Base-by-base conservation (phyloP, 2,329 filamentous ascomycete genomes). In the Colletotrichum sp. region DNA sequence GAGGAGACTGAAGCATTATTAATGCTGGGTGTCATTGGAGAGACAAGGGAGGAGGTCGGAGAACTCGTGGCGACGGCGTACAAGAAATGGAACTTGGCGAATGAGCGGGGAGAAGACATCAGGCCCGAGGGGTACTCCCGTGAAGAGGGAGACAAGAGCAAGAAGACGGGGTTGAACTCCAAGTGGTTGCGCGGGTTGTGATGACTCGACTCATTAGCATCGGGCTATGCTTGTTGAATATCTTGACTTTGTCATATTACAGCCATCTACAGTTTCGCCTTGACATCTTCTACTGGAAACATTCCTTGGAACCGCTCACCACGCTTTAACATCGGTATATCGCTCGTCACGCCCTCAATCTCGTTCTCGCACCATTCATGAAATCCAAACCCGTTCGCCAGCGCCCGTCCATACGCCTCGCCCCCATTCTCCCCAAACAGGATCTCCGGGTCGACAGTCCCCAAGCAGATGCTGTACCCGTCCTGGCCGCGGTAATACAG, bases 1-100 rank as follows among this genome's bases (percentile, higher is more conserved):
- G 89, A 91, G 77, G 88, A 90, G 81, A 88, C 86, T 2, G 88
- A 90, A 78, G 84, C 87, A 6, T 71, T 88, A 75, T 79, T 88
- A 15, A 81, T 83, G 0, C 84, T 87, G 0, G 87, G 87, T 0
- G 82, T 88, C 2, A 81, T 88, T 3, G 87, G 88, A 0, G 78
- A 83, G 57, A 81, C 88, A 75, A 80, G 84, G 9, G 83, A 83
- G 70, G 87, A 89, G 76, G 84, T 88, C 2, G 86, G 87, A 0
- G 65, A 83, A 8, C 79, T 88, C 18, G 84, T 89, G 6, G 86
- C 87, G 79, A 81, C 82, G 30, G 85, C 85, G 1, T 88, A 86
- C 67, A 84, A 81, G 71, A 85, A 85, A 76, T 89, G 88, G 77
- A 87, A 87, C 59, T 83, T 84, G 1, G 86, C 85, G 5, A 86